phyloP scores from a whole-genome alignment of 345 rosid species.

The Jatropha curcas region DNA sequence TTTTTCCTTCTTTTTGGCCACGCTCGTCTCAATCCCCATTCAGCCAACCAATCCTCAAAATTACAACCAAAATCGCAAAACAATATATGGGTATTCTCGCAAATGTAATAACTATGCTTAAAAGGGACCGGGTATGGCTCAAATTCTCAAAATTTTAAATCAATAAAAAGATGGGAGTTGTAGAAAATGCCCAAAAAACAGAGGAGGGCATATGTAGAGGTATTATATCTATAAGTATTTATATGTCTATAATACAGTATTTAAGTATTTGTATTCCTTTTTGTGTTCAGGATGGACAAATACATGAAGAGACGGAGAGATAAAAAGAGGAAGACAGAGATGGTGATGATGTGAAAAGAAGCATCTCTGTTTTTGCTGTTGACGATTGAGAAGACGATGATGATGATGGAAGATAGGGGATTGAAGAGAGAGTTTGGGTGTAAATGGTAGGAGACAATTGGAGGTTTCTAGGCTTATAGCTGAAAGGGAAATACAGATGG shows the following conservation, averaged over 20 bases:
- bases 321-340: conserved; percentile 2
- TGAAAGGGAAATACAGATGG: conserved; percentile 31
- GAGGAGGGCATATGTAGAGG: background rate
- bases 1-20: conserved; percentile 41
- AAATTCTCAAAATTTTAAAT: conserved; percentile 4
- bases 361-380: conserved; percentile 30
- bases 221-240: too few species aligned
- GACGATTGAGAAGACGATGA: background rate
- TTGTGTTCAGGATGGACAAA: background rate
- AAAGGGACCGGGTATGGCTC: background rate
- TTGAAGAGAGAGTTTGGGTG: conserved; percentile 1
- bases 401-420: background rate
- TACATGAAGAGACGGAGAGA: background rate
- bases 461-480: conserved; percentile 19
- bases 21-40: conserved; percentile 66
- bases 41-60: conserved; percentile 9
- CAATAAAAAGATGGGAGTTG: background rate
- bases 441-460: conserved; percentile 16
- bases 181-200: conserved; percentile 5
- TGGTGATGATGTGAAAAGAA: conserved; percentile 20
- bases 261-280: background rate
- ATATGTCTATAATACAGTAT: too few species aligned
- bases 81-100: background rate
- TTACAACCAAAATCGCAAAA: conserved; percentile 5
- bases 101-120: background rate